Evolutionary conservation across 2,329 filamentous ascomycete species (phyloP), one percentile per base, ranked within the genome.

Genomic region (Epichloe bromicola): DNA sequence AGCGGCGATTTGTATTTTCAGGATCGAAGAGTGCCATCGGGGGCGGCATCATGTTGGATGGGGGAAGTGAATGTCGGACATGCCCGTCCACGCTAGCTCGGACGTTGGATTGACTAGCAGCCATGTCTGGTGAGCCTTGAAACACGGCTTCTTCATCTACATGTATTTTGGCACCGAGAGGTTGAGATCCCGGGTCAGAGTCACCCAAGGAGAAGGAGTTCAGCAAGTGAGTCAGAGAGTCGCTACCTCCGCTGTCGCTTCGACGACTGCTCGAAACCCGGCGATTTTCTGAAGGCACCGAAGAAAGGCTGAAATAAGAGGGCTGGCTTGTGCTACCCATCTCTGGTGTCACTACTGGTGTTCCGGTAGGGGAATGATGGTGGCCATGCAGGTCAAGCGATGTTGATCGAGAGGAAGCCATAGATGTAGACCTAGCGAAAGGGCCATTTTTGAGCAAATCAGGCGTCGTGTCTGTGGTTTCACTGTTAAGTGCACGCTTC

Each of bases 11-110:
- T 54, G 83, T 94, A 61, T 98, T 93, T 62, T 95, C 86, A 0
- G 93, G 93, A 61, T 97, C 90, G 62, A 97, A 98, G 3, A 98
- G 73, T 3, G 91, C 88, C 88, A 93, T 90, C 4, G 90, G 89
- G 23, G 93, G 93, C 19, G 84, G 83, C 79, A 96, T 86, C 74
- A 88, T 88, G 52, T 74, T 79, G 12, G 80, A 73, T 49, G 79
- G 78, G 78, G 64, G 67, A 20, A 66, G 58, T 10, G 65, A 67
- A 46, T 58, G 63, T 34, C 64, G 62, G 3, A 58, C 53, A 46
- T 67, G 64, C 42, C 58, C 65, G 36, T 70, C 67, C 41, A 64
- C 58, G 48, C 66, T 67, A 39, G 61, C 55, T 45, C 60, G 61
- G 10, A 59, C 56, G 34, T 55, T 62, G 34, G 59, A 50, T 19